Base-by-base conservation (phyloP, 1,284 basidiomycete genomes). In the Tremellales sp. region DNA sequence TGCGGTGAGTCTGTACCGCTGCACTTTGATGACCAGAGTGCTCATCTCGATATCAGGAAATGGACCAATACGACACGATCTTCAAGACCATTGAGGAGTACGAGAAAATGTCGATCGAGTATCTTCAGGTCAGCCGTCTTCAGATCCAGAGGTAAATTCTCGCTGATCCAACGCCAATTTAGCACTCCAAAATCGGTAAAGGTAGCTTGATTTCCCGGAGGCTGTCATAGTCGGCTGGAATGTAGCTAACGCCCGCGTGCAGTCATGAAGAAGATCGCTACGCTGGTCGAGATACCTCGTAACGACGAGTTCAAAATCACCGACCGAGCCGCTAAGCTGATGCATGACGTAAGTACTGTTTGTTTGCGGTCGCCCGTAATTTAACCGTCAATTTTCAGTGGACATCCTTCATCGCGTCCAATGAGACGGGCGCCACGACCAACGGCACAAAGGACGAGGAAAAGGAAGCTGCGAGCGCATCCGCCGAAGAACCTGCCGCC, bases 261-360 rank as follows among this genome's bases (percentile, higher is more conserved):
- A 73, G 93, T 98, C 43, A 93, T 97, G 87, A 87, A 91, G 66
- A 88, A 91, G 73, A 93, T 97, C 61, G 79, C 86, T 36, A 78
- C 82, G 25, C 77, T 93, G 18, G 54, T 75, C 16, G 75, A 75
- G 24, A 83, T 95, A 21, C 90, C 93, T 12, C 78, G 83, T 47
- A 86, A 97, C 63, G 83, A 81, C 29, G 84, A 94, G 67, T 89
- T 84, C 78, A 79, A 86, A 58, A 93, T 97, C 78, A 83, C 83
- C 45, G 79, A 84, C 22, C 84, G 93, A 27, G 74, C 77, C 4
- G 56, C 67, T 43, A 73, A 70, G 55, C 68, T 80, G 28, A 75
- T 75, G 62, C 59, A 67, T 47, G 73, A 72, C 54, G 68, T 70
- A 26, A 44, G 69, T 60, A 2, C 10, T 25, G 27, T 19, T 19